Evolutionary conservation across 2,329 filamentous ascomycete genomes (phyloP).

Genomic region (Aureobasidium sp.): DNA sequence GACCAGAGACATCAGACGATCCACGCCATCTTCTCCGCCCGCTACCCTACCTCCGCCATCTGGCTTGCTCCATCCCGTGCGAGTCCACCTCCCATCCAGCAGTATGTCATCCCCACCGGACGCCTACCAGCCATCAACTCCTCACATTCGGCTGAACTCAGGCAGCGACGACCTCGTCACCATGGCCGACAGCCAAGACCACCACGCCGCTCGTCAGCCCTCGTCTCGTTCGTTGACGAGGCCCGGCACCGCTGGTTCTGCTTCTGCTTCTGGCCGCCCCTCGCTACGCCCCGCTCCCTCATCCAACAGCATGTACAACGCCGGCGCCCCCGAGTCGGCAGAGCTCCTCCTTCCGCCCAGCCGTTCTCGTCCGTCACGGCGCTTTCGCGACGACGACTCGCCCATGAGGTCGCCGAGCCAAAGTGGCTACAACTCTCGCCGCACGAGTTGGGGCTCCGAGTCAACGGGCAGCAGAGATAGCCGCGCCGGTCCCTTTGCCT

Average conservation of each 20-base stretch:
- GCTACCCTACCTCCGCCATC: background rate
- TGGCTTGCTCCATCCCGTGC: background rate
- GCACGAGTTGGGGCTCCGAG: slow-evolving; percentile 61
- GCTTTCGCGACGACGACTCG: slow-evolving; percentile 48
- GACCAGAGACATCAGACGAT: background rate
- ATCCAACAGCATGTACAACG: slow-evolving; percentile 30
- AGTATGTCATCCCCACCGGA: slow-evolving; percentile 15
- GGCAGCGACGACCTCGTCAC: slow-evolving; percentile 48
- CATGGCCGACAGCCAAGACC: slow-evolving; percentile 30
- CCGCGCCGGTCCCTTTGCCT: slow-evolving; percentile 42
- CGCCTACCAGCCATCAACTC: slow-evolving; percentile 28
- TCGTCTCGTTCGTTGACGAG: slow-evolving; percentile 42
- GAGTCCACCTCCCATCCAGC: background rate
- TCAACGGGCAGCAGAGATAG: slow-evolving; percentile 47
- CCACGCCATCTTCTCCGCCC: background rate
- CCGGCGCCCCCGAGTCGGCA: slow-evolving; percentile 36
- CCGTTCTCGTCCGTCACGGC: slow-evolving; percentile 39
- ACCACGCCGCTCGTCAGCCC: slow-evolving; percentile 33
- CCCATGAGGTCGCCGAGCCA: slow-evolving; percentile 43
- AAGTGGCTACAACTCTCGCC: slow-evolving; percentile 50
- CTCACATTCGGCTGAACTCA: slow-evolving; percentile 60
- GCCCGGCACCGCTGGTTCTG: slow-evolving; percentile 29
- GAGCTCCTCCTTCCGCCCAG: slow-evolving; percentile 46
- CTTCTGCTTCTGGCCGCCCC: slow-evolving; percentile 34
- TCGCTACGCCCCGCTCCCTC: slow-evolving; percentile 24